These are phyloP conservation scores for Collybia nuda DNA, from an alignment of 768 basidiomycete genomes.

Conservation along the genomic window DNA sequence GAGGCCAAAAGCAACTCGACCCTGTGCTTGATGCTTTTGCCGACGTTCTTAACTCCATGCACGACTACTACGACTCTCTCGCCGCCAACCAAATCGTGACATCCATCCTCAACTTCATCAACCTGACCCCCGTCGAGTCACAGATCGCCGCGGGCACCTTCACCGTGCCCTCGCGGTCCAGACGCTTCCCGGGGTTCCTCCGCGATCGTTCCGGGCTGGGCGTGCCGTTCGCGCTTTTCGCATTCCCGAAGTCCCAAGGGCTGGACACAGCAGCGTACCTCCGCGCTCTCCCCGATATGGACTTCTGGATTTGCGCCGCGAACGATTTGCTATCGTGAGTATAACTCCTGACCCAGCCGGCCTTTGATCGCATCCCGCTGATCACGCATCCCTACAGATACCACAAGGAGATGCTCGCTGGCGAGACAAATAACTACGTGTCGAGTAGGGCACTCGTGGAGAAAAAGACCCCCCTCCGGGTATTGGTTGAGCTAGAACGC, in stretches of 20 bases:
- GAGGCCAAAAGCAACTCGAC: constrained; percentile 7
- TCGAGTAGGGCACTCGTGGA: constrained; percentile 9
- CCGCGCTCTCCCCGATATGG: constrained; percentile 6
- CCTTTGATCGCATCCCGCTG: not conserved
- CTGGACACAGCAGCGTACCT: not conserved
- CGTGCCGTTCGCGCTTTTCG: not conserved
- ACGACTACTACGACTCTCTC: constrained; percentile 5
- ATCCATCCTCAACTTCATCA: constrained; percentile 10
- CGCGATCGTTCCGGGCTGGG: constrained; percentile 4
- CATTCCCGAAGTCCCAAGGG: not conserved
- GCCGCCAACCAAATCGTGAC: constrained; percentile 7
- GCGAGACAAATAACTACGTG: constrained; percentile 14
- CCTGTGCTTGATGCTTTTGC: constrained; percentile 8
- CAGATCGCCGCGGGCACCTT: not conserved
- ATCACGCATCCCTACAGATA: constrained; percentile 1
- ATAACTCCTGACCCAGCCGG: not conserved
- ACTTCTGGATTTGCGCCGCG: constrained; percentile 9
- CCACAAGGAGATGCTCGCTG: constrained; percentile 18
- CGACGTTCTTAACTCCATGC: constrained; percentile 2
- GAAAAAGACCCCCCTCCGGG: constrained; percentile 1
- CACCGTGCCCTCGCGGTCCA: not conserved
- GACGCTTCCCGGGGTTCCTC: not conserved
- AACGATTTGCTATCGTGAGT: constrained; percentile 14
- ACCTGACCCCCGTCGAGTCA: constrained; percentile 3
- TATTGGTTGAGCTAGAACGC: constrained; percentile 10